Evolutionary conservation across 2,329 filamentous ascomycete species (phyloP).

Genomic region (Eurotiales sp.): DNA sequence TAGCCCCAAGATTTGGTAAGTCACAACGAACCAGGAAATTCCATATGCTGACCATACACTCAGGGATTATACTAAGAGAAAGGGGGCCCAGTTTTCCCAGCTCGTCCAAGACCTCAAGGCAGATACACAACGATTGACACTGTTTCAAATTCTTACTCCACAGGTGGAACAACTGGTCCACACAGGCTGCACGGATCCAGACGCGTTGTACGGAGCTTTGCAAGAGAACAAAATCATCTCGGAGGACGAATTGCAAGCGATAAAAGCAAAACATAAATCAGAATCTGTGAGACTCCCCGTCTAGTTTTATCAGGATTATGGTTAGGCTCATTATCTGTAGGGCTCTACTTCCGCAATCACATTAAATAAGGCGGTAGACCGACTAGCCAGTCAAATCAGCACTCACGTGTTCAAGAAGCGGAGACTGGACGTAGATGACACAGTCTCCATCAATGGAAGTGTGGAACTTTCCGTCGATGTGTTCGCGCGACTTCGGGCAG

Average conservation of each 20-base stretch:
- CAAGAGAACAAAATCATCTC: background rate
- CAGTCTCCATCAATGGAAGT: background rate
- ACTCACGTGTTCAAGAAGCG: constrained; percentile 3
- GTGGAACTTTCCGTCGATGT: background rate
- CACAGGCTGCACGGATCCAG: background rate
- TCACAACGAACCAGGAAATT: background rate
- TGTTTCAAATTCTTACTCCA: constrained; percentile 1
- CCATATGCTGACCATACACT: background rate
- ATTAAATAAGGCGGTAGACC: background rate
- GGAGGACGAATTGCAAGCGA: constrained; percentile 15
- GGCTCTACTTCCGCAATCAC: background rate
- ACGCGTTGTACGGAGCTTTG: background rate
- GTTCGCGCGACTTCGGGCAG: background rate
- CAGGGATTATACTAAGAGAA: constrained; percentile 6
- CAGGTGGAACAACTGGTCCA: background rate
- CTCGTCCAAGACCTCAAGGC: background rate
- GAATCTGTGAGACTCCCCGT: constrained; percentile 1
- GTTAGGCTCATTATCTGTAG: background rate
- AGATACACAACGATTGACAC: background rate
- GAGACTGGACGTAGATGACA: background rate
- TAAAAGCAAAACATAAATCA: constrained; percentile 18
- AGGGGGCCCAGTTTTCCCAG: background rate
- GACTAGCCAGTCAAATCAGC: background rate
- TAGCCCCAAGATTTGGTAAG: background rate
- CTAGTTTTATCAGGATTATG: background rate